These are phyloP conservation scores for Metschnikowia proteae DNA, from an alignment of 805 yeast genomes.

Conservation along the genomic window DNA sequence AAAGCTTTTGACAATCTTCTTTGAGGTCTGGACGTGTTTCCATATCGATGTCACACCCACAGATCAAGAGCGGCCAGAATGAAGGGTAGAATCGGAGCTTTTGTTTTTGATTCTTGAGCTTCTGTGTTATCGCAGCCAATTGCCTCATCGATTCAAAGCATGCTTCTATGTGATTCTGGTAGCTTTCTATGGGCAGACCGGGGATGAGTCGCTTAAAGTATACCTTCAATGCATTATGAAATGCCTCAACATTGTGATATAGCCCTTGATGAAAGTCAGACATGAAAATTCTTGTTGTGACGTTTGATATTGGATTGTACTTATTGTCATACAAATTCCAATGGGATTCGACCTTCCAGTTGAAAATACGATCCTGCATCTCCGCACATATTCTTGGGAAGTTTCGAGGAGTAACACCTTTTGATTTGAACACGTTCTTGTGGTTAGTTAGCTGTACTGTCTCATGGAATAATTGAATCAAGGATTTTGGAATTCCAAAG, in stretches of 20 bases:
- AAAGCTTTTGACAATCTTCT: conserved; percentile 28
- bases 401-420: conserved; percentile 46
- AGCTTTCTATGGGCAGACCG: conserved; percentile 31
- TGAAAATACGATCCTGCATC: conserved; percentile 45
- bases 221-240: conserved; percentile 42
- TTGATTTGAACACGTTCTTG: conserved; percentile 41
- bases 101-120: not conserved
- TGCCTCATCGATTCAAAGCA: conserved; percentile 35
- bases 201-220: conserved; percentile 47
- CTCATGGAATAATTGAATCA: conserved; percentile 45
- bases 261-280: conserved; percentile 40
- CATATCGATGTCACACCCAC: conserved; percentile 25
- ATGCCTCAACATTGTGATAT: conserved; percentile 33
- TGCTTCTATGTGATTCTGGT: conserved; percentile 33
- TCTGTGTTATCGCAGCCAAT: conserved; percentile 17
- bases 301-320: conserved; percentile 18
- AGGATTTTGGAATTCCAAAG: conserved; percentile 47
- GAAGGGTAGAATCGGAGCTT: conserved; percentile 33
- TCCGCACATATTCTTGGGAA: conserved; percentile 56
- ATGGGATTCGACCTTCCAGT: conserved; percentile 39
- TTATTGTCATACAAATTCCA: conserved; percentile 38
- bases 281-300: conserved; percentile 21
- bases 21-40: conserved; percentile 27
- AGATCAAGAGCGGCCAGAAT: conserved; percentile 48
- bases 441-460: conserved; percentile 49